These are phyloP conservation scores for Diaporthe helianthi DNA, from an alignment of 2,329 filamentous ascomycete species.

Conservation along the genomic window DNA sequence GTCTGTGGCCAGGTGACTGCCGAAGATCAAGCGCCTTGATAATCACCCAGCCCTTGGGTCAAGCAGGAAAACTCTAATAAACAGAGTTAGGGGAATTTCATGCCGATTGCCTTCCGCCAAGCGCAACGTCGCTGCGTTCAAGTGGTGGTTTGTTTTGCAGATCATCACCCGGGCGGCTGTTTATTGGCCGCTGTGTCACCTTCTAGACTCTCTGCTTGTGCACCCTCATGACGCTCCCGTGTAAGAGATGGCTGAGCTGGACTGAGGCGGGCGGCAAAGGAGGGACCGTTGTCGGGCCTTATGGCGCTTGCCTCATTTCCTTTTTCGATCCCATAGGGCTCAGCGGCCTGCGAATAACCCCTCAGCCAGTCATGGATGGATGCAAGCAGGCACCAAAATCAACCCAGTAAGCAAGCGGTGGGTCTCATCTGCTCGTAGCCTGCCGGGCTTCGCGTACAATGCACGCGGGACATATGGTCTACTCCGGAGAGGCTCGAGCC, in stretches of 20 bases:
- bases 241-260: background rate
- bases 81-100: constrained; percentile 12
- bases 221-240: constrained; percentile 17
- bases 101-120: constrained; percentile 14
- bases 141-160: constrained; percentile 27
- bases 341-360: background rate
- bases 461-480: background rate
- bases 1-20: background rate
- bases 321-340: constrained; percentile 11
- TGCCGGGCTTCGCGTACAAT: background rate
- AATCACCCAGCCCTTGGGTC: background rate
- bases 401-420: constrained; percentile 1
- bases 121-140: constrained; percentile 18
- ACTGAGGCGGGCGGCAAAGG: constrained; percentile 6
- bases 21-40: constrained; percentile 4
- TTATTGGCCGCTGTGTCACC: constrained; percentile 25
- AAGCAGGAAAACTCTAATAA: constrained; percentile 3
- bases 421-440: constrained; percentile 3
- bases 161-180: constrained; percentile 23
- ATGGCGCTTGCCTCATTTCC: constrained; percentile 5
- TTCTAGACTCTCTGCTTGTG: constrained; percentile 19
- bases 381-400: background rate
- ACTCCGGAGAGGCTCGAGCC: background rate
- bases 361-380: background rate
- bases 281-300: constrained; percentile 15